A percentile compares a stretch with the other conserved stretches of the same genome.
These are phyloP conservation scores for Xylariaceae sp. DNA, from an alignment of 2,329 filamentous ascomycete species.

Conservation along the genomic window DNA sequence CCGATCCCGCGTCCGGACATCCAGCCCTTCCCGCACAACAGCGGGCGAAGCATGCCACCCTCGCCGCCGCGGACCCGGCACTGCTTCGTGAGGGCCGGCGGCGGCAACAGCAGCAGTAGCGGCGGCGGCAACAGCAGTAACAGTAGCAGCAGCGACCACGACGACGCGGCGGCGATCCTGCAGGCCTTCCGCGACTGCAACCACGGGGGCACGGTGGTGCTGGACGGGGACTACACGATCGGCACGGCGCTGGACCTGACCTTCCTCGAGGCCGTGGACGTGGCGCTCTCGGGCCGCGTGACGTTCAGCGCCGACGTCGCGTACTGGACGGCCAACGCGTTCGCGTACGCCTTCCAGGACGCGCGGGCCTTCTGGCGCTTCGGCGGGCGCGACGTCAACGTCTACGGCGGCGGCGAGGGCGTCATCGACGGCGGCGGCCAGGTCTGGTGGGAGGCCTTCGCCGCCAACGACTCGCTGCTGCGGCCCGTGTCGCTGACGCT, in stretches of 20 bases:
- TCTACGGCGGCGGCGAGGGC: conserved; percentile 48
- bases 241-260: conserved; percentile 58
- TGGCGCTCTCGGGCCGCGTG: conserved; percentile 48
- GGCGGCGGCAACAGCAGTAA: too few species aligned
- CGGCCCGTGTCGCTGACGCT: conserved; percentile 12
- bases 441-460: conserved; percentile 57
- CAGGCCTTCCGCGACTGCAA: conserved; percentile 51
- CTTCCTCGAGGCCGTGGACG: conserved; percentile 55
- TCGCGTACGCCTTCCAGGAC: conserved; percentile 59
- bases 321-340: conserved; percentile 60
- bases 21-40: conserved; percentile 11
- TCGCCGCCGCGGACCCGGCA: conserved; percentile 6
- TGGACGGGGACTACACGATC: conserved; percentile 53
- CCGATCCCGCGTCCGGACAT: conserved; percentile 9
- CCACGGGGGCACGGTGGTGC: conserved; percentile 53
- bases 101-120: too few species aligned
- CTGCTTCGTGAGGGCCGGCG: conserved; percentile 7
- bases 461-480: conserved; percentile 23
- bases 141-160: too few species aligned
- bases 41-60: conserved; percentile 7
- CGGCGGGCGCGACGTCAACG: conserved; percentile 44
- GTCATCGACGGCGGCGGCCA: conserved; percentile 55
- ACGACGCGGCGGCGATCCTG: conserved; percentile 35
- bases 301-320: conserved; percentile 57
- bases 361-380: conserved; percentile 46